phyloP scores from a whole-genome alignment of 768 basidiomycete species.

The Leccinum obscurum region DNA sequence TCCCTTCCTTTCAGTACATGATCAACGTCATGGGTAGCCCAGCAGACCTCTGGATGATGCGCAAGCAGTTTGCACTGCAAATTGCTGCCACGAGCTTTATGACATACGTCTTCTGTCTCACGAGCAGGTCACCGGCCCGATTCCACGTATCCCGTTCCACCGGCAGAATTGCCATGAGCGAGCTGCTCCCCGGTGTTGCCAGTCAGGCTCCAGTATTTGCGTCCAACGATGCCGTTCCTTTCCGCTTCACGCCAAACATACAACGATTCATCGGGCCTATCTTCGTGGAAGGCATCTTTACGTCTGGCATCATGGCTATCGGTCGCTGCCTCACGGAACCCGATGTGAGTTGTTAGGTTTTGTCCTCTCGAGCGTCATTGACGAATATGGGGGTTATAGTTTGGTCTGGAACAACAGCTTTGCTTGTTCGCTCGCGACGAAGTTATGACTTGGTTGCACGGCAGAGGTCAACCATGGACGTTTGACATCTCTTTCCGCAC shows the following conservation, averaged over 20 bases:
- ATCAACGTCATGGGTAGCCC: slow-evolving; percentile 79
- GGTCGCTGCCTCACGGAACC: slow-evolving; percentile 88
- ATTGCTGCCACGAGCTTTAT: slow-evolving; percentile 88
- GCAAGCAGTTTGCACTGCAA: slow-evolving; percentile 94
- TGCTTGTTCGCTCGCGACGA: slow-evolving; percentile 94
- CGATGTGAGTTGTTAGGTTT: slow-evolving; percentile 54
- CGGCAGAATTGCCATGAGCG: slow-evolving; percentile 90
- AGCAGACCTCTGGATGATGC: slow-evolving; percentile 91
- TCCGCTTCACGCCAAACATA: slow-evolving; percentile 96
- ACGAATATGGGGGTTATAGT: slow-evolving; percentile 44
- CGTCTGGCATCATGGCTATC: slow-evolving; percentile 87
- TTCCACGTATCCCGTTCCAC: slow-evolving; percentile 90
- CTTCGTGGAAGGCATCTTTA: slow-evolving; percentile 86
- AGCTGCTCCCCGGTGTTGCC: slow-evolving; percentile 72
- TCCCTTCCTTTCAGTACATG: slow-evolving; percentile 72
- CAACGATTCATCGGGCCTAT: slow-evolving; percentile 89
- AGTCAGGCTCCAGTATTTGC: slow-evolving; percentile 61
- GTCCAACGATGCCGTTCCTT: slow-evolving; percentile 87
- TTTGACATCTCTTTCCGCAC: slow-evolving; percentile 63
- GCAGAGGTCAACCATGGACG: slow-evolving; percentile 55
- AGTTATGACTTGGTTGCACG: slow-evolving; percentile 72
- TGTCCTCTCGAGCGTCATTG: neutral
- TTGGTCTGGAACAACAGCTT: slow-evolving; percentile 89
- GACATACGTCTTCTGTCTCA: slow-evolving; percentile 84
- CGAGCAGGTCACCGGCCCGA: slow-evolving; percentile 78